phyloP scores from a whole-genome alignment of 2,329 filamentous ascomycete genomes.

The Scytalidium sp. region DNA sequence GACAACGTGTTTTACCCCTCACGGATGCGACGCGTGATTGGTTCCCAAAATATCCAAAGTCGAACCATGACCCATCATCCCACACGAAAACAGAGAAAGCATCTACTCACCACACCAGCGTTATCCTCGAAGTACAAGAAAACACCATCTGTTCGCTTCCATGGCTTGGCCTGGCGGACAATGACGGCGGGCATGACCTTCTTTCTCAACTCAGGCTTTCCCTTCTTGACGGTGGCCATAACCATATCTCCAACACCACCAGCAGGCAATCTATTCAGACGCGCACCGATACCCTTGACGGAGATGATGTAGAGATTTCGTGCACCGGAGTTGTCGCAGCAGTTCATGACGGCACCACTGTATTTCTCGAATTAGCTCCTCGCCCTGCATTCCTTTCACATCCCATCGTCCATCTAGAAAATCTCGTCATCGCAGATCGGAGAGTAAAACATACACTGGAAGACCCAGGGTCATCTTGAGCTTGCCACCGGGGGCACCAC shows the following conservation, averaged over 20 bases:
- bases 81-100: slow-evolving; percentile 8
- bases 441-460: slow-evolving; percentile 77
- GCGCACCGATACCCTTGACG: slow-evolving; percentile 97
- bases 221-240: slow-evolving; percentile 99
- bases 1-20: too few species aligned
- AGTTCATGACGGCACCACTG: slow-evolving; percentile 99
- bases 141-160: slow-evolving; percentile 97
- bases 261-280: slow-evolving; percentile 94
- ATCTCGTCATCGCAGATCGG: neutral
- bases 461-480: slow-evolving; percentile 99
- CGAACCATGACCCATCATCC: neutral
- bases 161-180: slow-evolving; percentile 98
- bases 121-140: slow-evolving; percentile 99
- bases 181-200: slow-evolving; percentile 99
- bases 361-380: slow-evolving; percentile 6
- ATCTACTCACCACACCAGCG: slow-evolving; percentile 84
- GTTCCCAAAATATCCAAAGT: neutral
- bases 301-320: slow-evolving; percentile 99
- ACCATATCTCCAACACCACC: slow-evolving; percentile 99
- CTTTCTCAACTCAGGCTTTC: slow-evolving; percentile 99
- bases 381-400: slow-evolving; percentile 4
- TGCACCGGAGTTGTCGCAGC: slow-evolving; percentile 98
- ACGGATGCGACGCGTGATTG: too few species aligned
- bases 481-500: slow-evolving; percentile 99
- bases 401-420: slow-evolving; percentile 2